phyloP scores from a whole-genome alignment of 78 protist genomes.

The Cavenderia fasciculata region DNA sequence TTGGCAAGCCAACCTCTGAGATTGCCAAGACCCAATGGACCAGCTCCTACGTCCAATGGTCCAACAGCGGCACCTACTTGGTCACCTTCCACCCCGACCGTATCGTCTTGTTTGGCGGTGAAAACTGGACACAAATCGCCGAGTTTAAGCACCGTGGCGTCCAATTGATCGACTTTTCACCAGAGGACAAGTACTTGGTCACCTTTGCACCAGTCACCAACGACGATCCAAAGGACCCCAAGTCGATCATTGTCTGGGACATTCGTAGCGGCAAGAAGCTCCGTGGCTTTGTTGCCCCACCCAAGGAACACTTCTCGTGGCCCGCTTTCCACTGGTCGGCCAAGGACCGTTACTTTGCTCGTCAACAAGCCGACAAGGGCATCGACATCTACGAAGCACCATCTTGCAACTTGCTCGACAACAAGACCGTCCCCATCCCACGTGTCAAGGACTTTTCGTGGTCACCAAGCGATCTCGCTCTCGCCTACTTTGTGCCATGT shows the following conservation, averaged over 20 bases:
- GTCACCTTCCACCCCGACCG: conserved; percentile 93
- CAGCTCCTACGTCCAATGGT: conserved; percentile 85
- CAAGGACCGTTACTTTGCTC: conserved; percentile 88
- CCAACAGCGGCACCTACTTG: conserved; percentile 93
- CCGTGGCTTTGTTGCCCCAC: conserved; percentile 55
- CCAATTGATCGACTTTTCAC: conserved; percentile 89
- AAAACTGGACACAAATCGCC: conserved; percentile 34
- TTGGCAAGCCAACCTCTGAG: conserved; percentile 44
- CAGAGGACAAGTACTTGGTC: conserved; percentile 86
- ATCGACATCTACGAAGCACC: conserved; percentile 76
- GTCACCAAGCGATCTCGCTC: conserved; percentile 89
- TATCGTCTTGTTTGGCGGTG: conserved; percentile 91
- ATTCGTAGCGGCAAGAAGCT: conserved; percentile 57
- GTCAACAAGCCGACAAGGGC: conserved; percentile 49
- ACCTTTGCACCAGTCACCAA: conserved; percentile 67
- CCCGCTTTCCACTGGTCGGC: conserved; percentile 90
- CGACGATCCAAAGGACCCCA: conserved; percentile 70
- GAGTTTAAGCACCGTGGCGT: conserved; percentile 86
- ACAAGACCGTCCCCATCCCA: conserved; percentile 55
- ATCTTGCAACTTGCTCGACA: conserved; percentile 71
- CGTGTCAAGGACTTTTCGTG: conserved; percentile 79
- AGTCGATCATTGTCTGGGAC: conserved; percentile 86
- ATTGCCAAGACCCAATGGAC: conserved; percentile 74
- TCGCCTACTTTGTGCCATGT: conserved; percentile 89
- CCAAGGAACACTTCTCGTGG: conserved; percentile 78